phyloP scores from a whole-genome alignment of 2,329 filamentous ascomycete species.

The Talaromyces sp. region DNA sequence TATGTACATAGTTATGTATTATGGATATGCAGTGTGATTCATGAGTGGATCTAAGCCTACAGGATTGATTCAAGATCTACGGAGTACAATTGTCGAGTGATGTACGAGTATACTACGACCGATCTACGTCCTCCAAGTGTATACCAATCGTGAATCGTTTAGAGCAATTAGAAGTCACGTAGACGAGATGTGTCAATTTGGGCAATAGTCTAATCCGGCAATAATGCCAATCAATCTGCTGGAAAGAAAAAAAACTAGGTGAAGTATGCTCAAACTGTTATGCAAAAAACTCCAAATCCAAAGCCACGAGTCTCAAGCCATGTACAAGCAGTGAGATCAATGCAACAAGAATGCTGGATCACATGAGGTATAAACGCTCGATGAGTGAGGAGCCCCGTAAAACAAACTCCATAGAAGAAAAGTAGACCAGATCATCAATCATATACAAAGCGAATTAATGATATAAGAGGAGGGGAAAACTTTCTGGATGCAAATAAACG shows the following conservation, averaged over 20 bases:
- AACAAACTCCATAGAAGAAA: neutral
- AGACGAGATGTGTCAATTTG: neutral
- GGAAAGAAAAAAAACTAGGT: neutral
- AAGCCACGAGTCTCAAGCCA: slow-evolving; percentile 5
- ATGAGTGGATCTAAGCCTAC: neutral
- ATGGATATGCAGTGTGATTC: slow-evolving; percentile 1
- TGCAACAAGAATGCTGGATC: slow-evolving; percentile 10
- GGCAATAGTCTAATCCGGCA: neutral
- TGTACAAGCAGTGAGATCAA: slow-evolving; percentile 1
- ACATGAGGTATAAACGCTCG: slow-evolving; percentile 9
- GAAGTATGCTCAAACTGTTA: neutral
- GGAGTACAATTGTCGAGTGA: neutral
- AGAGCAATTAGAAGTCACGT: neutral
- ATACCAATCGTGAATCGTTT: neutral
- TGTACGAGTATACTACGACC: neutral
- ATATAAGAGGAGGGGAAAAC: neutral
- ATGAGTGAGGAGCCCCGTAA: neutral
- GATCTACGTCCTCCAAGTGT: neutral
- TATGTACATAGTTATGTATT: neutral
- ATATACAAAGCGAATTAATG: slow-evolving; percentile 11
- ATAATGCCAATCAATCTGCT: neutral
- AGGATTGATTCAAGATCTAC: neutral
- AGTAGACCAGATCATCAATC: slow-evolving; percentile 9
- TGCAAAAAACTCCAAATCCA: slow-evolving; percentile 5
- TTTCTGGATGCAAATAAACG: slow-evolving; percentile 11